Base-by-base conservation (phyloP, 2,329 filamentous ascomycete species). In the Epichloe hybrida region DNA sequence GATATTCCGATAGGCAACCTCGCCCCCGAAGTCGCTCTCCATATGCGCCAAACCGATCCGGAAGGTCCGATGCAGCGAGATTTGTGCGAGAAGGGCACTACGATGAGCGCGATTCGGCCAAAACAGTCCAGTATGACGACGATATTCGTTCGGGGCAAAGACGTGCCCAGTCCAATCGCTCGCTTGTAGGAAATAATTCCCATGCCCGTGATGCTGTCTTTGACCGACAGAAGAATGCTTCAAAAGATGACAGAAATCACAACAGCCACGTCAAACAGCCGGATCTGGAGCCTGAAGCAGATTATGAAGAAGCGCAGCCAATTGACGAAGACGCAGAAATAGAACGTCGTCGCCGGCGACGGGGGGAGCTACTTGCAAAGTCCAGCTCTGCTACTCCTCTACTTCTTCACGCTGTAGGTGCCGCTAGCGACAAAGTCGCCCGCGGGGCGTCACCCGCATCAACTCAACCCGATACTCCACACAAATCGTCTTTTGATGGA, bases 301-400 rank as follows among this genome's bases (percentile, higher is more conserved):
- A 77, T 54, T 72, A 68, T 56, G 71, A 76, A 54, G 75, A 78
- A 56, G 70, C 76, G 51, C 73, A 81, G 58, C 74, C 77, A n/a
- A 64, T 88, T 58, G 85, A 94, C 64, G 86, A 94, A 70, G 86
- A 85, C 55, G 83, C 86, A 57, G 76, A 91, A 61, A 86, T 95
- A 60, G 86, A 94, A 66, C 83, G 88, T 60, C 85, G 90, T 50
- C 84, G 89, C 31, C 88, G 85, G 63, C 81, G 86, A 52, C 83
- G 90, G 57, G 87, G 93, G 69, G 87, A 88, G 56, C 85, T 95
- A 56, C 79, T 88, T 63, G 85, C 87, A 64, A 94, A 89, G 71
- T 85, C 88, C 60, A 82, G 81, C 57, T 82, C 84, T 60, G 78
- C 82, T 48, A 83, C 83, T 47, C 84, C 86, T 48, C 74, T 91